phyloP scores from a whole-genome alignment of 1,284 basidiomycete species.

The Tylopilus sp. region DNA sequence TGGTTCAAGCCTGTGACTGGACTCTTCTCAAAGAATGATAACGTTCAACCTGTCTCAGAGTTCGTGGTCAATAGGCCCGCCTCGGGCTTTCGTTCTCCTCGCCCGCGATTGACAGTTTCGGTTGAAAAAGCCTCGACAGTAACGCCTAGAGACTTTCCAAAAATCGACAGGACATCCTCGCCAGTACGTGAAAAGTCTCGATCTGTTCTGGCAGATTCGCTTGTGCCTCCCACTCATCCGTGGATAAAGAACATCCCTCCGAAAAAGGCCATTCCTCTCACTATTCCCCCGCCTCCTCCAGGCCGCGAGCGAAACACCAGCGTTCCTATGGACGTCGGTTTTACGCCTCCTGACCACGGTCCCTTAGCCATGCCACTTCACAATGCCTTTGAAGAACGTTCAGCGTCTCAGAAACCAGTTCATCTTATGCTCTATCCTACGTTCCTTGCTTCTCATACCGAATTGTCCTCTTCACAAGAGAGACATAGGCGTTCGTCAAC shows the following conservation, averaged over 20 bases:
- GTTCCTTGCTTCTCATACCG: slow-evolving; percentile 8
- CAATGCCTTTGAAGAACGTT: slow-evolving; percentile 41
- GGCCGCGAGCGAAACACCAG: slow-evolving; percentile 31
- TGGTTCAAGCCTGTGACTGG: slow-evolving; percentile 29
- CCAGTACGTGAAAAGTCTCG: slow-evolving; percentile 26
- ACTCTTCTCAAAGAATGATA: slow-evolving; percentile 26
- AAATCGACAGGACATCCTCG: slow-evolving; percentile 31
- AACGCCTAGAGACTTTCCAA: slow-evolving; percentile 30
- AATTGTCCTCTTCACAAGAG: slow-evolving; percentile 2
- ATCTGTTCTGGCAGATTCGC: slow-evolving; percentile 43
- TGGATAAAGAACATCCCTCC: slow-evolving; percentile 37
- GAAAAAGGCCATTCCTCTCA: slow-evolving; percentile 27
- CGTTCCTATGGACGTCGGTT: slow-evolving; percentile 26
- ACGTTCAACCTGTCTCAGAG: slow-evolving; percentile 12
- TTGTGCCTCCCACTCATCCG: slow-evolving; percentile 33
- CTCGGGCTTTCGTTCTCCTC: slow-evolving; percentile 20
- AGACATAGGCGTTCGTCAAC: slow-evolving; percentile 33
- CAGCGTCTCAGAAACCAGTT: slow-evolving; percentile 20
- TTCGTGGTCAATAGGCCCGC: slow-evolving; percentile 25
- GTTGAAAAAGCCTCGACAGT: slow-evolving; percentile 34
- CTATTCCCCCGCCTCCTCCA: slow-evolving; percentile 27
- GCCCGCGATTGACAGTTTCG: slow-evolving; percentile 44
- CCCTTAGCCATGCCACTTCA: slow-evolving; percentile 51
- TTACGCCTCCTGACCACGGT: slow-evolving; percentile 24
- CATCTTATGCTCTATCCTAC: slow-evolving; percentile 21